Base-by-base conservation (phyloP, 148 eudicot species). In the Fagopyrum tataricum region DNA sequence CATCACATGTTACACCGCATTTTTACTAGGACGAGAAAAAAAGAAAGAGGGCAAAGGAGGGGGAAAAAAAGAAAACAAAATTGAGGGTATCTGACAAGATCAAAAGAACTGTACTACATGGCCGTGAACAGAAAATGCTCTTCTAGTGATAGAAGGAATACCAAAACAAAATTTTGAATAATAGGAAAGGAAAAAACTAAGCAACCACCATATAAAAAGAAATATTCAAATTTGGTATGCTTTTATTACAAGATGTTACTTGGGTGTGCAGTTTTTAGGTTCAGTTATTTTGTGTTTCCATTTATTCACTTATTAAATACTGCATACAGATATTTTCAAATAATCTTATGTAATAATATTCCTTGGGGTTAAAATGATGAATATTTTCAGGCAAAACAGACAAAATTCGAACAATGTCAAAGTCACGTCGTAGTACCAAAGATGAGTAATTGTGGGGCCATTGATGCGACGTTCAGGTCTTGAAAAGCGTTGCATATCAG, bases 401-500 rank as follows among this genome's bases (percentile, higher is more conserved):
- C 1, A 24, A 68, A 42, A 70, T 70, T 37, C 20, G 26, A 70
- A 70, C 52, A 70, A n/a, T 10, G 17, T 70, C 31, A 43, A 52
- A 66, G 69, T 62, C 74, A 71, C 12, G 73, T 47, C 24, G 53
- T 77, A 82, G 68, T 56, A 93, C 98, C 98, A 95, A 68, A 95
- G 86, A 87, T 95, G 98, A 76, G 98, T 95, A 82, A 95, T 82
- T 31, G 93, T 88, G 76, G 98, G 98, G 55, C 98, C 98, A 81
- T 95, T 95, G 77, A 95, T 90, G 74, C 98, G 93, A 42, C 98
- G 79, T 81, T 95, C 98, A 49, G 98, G 97, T 83, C 98, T 90
- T 62, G 98, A 95, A 85, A 95, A 95, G 64, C 98, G 93, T 79
- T 95, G 98, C 98, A 95, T 95, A 77, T 95, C 98, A 78, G 92